Percentiles rank a stretch among this genome's conserved stretches.
Conservation (phyloP, 2,329 filamentous ascomycete genomes). For the Penicillium occitanis region DNA sequence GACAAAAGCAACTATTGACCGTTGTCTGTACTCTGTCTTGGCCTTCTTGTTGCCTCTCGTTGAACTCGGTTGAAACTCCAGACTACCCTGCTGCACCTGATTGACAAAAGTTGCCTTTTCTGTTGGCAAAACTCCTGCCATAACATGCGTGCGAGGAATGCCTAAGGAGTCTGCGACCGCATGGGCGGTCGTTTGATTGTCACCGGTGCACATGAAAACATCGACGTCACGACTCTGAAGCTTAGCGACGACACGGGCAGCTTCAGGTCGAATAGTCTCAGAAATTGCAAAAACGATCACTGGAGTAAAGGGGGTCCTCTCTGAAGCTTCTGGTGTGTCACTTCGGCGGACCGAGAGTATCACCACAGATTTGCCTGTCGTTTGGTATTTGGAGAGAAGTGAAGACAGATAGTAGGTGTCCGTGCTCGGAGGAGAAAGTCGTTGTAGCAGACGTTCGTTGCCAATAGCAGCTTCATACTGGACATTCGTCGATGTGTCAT, state of each 20-base stretch:
- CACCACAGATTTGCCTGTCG: constrained; percentile 45
- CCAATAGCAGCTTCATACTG: constrained; percentile 54
- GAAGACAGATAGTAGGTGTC: constrained; percentile 38
- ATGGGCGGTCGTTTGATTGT: constrained; percentile 77
- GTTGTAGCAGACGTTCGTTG: constrained; percentile 54
- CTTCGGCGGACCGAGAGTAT: constrained; percentile 41
- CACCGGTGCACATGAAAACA: constrained; percentile 90
- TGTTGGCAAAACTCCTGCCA: constrained; percentile 83
- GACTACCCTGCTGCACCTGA: constrained; percentile 32
- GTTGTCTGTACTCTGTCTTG: constrained; percentile 19
- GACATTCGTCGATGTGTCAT: constrained; percentile 12
- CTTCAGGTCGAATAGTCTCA: constrained; percentile 76
- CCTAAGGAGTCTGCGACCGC: constrained; percentile 75
- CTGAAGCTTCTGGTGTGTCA: not conserved
- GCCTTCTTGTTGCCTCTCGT: not conserved
- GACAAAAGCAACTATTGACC: constrained; percentile 70
- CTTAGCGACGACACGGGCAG: constrained; percentile 61
- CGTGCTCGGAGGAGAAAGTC: constrained; percentile 26
- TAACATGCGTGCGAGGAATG: constrained; percentile 71
- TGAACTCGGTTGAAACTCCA: not conserved
- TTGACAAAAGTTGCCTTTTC: constrained; percentile 61
- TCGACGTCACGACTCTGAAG: constrained; percentile 66
- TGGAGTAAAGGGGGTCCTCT: constrained; percentile 45
- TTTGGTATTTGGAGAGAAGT: constrained; percentile 41
- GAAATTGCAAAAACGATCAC: constrained; percentile 71